Percentiles rank a stretch among this genome's conserved stretches.
These are phyloP conservation scores for Sporobolomyces phaffii DNA, from an alignment of 768 basidiomycete species.

Conservation along the genomic window DNA sequence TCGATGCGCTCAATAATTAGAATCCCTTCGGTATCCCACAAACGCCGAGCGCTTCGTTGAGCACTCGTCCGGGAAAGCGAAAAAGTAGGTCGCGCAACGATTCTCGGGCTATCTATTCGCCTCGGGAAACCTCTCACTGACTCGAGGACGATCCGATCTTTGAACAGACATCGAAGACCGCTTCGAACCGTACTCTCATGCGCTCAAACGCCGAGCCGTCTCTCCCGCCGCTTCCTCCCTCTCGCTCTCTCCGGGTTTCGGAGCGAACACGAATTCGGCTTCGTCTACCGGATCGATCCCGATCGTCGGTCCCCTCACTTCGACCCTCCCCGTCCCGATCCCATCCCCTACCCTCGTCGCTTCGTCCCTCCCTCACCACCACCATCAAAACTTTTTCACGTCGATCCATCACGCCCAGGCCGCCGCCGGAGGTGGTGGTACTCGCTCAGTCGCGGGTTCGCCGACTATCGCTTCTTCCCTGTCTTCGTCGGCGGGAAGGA, in stretches of 20 bases:
- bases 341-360: slow-evolving; percentile 13
- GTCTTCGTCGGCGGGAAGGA: background rate
- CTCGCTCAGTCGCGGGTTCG: background rate
- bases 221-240: slow-evolving; percentile 37
- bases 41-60: slow-evolving; percentile 27
- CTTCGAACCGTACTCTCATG: slow-evolving; percentile 40
- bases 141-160: too few species aligned
- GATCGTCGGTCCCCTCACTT: background rate
- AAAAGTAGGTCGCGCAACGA: too few species aligned
- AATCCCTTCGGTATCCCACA: slow-evolving; percentile 15
- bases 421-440: too few species aligned
- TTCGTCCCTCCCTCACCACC: background rate
- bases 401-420: background rate
- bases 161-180: slow-evolving; percentile 36
- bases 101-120: too few species aligned
- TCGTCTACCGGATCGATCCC: background rate
- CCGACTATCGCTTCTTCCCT: background rate
- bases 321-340: slow-evolving; percentile 21
- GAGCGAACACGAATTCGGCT: background rate
- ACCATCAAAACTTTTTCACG: slow-evolving; percentile 18
- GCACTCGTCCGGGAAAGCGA: slow-evolving; percentile 36
- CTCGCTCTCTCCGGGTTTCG: slow-evolving; percentile 29
- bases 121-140: too few species aligned
- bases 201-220: slow-evolving; percentile 42
- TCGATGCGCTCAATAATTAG: too few species aligned